Evolutionary conservation across 2,329 filamentous ascomycete genomes (phyloP).

Genomic region (Fusarium pininemorale): DNA sequence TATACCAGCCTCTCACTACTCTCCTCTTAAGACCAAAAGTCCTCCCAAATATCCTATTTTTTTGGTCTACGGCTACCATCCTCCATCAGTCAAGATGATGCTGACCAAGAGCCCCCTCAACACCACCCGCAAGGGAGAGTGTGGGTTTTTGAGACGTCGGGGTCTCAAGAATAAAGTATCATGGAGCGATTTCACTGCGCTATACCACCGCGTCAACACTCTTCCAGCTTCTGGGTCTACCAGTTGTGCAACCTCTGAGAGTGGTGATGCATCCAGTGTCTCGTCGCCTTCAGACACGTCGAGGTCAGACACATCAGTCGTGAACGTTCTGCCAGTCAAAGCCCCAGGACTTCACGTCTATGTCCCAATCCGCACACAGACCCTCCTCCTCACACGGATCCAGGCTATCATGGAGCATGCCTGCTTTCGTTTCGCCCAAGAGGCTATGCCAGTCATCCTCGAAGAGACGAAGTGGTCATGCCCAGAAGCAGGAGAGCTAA

Average conservation of each 20-base stretch:
- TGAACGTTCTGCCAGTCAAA: not conserved
- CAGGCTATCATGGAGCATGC: conserved; percentile 12
- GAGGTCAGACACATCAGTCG: not conserved
- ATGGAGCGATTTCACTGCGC: not conserved
- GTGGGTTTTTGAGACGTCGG: not conserved
- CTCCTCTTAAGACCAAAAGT: not conserved
- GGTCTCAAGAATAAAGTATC: not conserved
- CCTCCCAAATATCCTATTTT: too few species aligned
- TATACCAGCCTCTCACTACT: not conserved
- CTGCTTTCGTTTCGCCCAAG: not conserved
- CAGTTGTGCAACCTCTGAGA: not conserved
- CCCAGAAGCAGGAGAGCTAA: conserved; percentile 6
- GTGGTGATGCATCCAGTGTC: not conserved
- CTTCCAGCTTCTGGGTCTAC: not conserved
- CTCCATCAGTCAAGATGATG: not conserved
- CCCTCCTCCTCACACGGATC: not conserved
- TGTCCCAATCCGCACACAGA: not conserved
- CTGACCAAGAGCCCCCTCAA: not conserved
- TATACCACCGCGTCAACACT: not conserved
- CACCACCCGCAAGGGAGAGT: not conserved
- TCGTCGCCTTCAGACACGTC: not conserved
- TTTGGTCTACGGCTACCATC: not conserved
- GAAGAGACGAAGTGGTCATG: not conserved
- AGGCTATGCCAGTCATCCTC: not conserved
- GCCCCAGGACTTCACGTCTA: not conserved